Evolutionary conservation across 306 rosid species (phyloP), one percentile per base, ranked within the genome.

Genomic region (Prunus kanzakura): DNA sequence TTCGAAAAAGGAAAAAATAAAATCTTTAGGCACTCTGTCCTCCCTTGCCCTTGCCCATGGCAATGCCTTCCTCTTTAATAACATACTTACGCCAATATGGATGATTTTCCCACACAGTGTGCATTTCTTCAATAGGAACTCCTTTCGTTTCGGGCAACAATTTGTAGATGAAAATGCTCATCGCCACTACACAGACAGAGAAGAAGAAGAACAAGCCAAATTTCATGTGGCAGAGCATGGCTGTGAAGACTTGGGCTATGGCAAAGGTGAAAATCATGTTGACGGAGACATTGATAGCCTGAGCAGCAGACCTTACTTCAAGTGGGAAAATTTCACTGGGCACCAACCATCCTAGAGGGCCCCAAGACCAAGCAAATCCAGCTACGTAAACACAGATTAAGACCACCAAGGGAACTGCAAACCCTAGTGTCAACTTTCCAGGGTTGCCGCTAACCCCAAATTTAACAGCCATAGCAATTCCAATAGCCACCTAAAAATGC

Each of bases 301-400:
- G 93, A 64, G 88, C 89, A 1, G 97, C 91, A 0, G 97, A 73
- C 38, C 93, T 67, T 2, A 92, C 80, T 78, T 92, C 96, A 1
- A 89, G 85, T 4, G 96, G 81, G 50, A 88, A 88, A 27, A 92
- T 86, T 65, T 89, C 97, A 69, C 97, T 93, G 0, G 93, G 96
- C 8, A 87, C 96, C 58, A 93, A 73, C 96, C 97, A 93, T 0
- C 92, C 96, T 2, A 93, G 80, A 64, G 96, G 96, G 8, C 96
- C 97, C 97, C 96, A 92, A 3, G 93, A 93, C 93, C 95, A 93
- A 1, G 91, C 96, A 15, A 45, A 93, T 38, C 89, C 93, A 0
- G 90, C 70, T 8, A 89, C 91, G 14, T 87, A 87, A 0, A 77
- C 9, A 23, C 96, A 90, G 4, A 90, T 89, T 6, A 90, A 67